phyloP scores from a whole-genome alignment of 139 green algal species.

The Gonium pectorale region DNA sequence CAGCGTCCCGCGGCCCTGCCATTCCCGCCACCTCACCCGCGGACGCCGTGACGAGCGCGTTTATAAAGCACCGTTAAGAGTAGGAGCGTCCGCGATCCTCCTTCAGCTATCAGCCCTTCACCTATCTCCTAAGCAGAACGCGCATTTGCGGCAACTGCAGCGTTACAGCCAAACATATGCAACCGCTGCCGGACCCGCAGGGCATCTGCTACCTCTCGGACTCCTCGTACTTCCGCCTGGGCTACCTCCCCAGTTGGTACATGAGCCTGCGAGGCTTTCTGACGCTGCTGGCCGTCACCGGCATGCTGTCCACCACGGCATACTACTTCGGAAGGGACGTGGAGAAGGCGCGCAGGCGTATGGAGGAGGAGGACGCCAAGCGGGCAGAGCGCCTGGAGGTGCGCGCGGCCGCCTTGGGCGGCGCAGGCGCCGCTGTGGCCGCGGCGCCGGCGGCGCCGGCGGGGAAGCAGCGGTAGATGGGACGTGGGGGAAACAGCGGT shows the following conservation, averaged over 20 bases:
- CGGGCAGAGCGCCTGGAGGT: slow-evolving; percentile 16
- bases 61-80: too few relatives aligned
- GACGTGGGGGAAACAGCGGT: too few relatives aligned
- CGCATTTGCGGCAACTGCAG: too few relatives aligned
- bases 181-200: not conserved
- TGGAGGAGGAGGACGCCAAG: slow-evolving; percentile 32
- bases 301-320: slow-evolving; percentile 36
- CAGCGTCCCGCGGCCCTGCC: too few relatives aligned
- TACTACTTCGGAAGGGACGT: slow-evolving; percentile 27
- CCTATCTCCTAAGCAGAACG: too few relatives aligned
- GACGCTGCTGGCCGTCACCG: slow-evolving; percentile 39
- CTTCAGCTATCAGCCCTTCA: too few relatives aligned
- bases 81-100: too few relatives aligned
- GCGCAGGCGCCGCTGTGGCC: not conserved
- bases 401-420: not conserved
- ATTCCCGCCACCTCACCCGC: too few relatives aligned
- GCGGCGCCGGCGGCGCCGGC: not conserved
- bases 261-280: slow-evolving; percentile 56
- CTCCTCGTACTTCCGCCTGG: not conserved
- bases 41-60: too few relatives aligned
- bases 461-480: not conserved
- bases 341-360: not conserved
- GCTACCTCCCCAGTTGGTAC: slow-evolving; percentile 55
- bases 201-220: slow-evolving; percentile 46
- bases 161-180: too few relatives aligned